These are phyloP conservation scores for Heliamphora exappendiculata DNA, from an alignment of 148 eudicot genomes.

Conservation along the genomic window DNA sequence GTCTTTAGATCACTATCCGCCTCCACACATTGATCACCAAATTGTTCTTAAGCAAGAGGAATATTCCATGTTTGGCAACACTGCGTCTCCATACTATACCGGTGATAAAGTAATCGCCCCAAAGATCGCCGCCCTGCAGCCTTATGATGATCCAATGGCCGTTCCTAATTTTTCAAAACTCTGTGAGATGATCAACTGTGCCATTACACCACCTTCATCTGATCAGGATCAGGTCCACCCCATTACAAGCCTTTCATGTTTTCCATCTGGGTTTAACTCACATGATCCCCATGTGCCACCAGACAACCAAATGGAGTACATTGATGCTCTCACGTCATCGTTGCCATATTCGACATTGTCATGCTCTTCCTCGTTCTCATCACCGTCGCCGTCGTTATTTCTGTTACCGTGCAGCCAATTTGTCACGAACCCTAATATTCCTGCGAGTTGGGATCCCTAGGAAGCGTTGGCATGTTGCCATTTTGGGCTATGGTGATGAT, in stretches of 20 bases:
- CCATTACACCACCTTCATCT: conserved; percentile 9
- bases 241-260: not conserved
- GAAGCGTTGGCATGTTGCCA: not conserved
- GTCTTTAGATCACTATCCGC: not conserved
- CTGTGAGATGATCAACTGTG: conserved; percentile 13
- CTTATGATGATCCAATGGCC: conserved; percentile 4
- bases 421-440: conserved; percentile 15
- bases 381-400: not conserved
- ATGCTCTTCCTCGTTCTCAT: conserved; percentile 1
- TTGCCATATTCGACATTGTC: conserved; percentile 13
- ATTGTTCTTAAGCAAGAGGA: conserved; percentile 15
- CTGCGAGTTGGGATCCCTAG: conserved; percentile 20
- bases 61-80: not conserved
- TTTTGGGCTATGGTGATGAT: not conserved
- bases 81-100: not conserved
- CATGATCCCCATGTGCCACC: not conserved
- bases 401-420: conserved; percentile 17
- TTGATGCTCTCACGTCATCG: conserved; percentile 18
- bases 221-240: not conserved
- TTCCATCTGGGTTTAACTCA: not conserved
- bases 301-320: conserved; percentile 12
- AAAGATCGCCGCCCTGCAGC: not conserved
- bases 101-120: not conserved
- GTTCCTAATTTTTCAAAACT: conserved; percentile 13
- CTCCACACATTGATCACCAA: conserved; percentile 3